phyloP scores from a whole-genome alignment of 1,284 basidiomycete genomes.

The Porodaedalea pini region DNA sequence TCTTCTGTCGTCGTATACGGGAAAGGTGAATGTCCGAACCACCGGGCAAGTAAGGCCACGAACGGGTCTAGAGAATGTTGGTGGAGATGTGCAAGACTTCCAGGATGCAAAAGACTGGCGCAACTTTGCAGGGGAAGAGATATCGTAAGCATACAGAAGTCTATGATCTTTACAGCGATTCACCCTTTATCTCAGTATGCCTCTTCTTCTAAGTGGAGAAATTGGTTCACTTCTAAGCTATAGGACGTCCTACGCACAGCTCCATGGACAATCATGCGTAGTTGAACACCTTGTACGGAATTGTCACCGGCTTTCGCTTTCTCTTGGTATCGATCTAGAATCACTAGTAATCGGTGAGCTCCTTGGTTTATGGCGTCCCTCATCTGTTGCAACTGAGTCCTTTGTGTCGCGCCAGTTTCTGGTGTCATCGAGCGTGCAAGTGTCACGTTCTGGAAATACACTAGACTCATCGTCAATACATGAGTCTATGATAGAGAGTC shows the following conservation, averaged over 20 bases:
- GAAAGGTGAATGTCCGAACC: conserved; percentile 4
- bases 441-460: neutral
- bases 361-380: neutral
- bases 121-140: neutral
- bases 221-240: neutral
- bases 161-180: neutral
- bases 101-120: neutral
- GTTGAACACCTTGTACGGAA: neutral
- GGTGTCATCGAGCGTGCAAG: conserved; percentile 8
- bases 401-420: neutral
- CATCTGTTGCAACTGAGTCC: neutral
- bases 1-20: neutral
- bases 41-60: neutral
- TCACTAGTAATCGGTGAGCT: conserved; percentile 2
- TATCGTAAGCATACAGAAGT: neutral
- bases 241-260: conserved; percentile 4
- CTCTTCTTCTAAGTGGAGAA: neutral
- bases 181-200: neutral
- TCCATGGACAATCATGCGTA: neutral
- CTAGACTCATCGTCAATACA: neutral
- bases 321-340: neutral
- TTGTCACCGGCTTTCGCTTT: neutral
- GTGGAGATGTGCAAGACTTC: neutral
- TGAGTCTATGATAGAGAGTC: neutral
- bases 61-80: neutral